These are phyloP conservation scores for Colletotrichum abscissum DNA, from an alignment of 2,329 filamentous ascomycete genomes.

Conservation along the genomic window DNA sequence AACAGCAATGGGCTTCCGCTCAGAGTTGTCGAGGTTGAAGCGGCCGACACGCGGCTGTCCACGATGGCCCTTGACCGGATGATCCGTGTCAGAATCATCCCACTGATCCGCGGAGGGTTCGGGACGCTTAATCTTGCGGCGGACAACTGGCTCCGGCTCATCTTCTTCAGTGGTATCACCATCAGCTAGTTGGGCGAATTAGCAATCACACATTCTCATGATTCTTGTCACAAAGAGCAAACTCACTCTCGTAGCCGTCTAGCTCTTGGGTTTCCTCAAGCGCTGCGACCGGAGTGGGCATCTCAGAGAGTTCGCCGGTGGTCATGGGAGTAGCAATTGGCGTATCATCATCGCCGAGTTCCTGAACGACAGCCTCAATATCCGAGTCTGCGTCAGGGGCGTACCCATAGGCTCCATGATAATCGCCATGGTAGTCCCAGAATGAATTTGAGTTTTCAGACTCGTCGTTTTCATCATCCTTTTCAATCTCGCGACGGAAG, in stretches of 20 bases:
- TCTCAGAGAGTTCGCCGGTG: slow-evolving; percentile 35
- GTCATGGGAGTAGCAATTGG: slow-evolving; percentile 54
- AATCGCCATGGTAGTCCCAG: slow-evolving; percentile 70
- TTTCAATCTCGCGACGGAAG: slow-evolving; percentile 79
- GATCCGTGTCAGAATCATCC: slow-evolving; percentile 62
- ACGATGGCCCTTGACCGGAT: slow-evolving; percentile 56
- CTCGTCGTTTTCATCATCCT: slow-evolving; percentile 66
- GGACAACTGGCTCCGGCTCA: slow-evolving; percentile 59
- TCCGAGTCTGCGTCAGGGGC: slow-evolving; percentile 52
- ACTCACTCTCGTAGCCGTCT: slow-evolving; percentile 72
- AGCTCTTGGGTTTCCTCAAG: slow-evolving; percentile 55
- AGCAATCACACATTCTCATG: slow-evolving; percentile 23
- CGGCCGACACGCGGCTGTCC: slow-evolving; percentile 66
- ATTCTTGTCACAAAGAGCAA: slow-evolving; percentile 15
- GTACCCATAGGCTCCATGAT: slow-evolving; percentile 57
- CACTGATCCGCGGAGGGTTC: slow-evolving; percentile 43
- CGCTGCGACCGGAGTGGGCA: slow-evolving; percentile 45
- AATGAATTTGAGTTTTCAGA: slow-evolving; percentile 69
- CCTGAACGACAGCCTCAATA: slow-evolving; percentile 52
- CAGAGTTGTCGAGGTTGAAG: slow-evolving; percentile 64
- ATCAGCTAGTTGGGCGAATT: slow-evolving; percentile 56
- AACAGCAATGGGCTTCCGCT: slow-evolving; percentile 69
- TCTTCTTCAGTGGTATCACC: slow-evolving; percentile 73
- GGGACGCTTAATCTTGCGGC: slow-evolving; percentile 59
- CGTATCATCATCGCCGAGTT: slow-evolving; percentile 53